Evolutionary conservation across 2,329 filamentous ascomycete species (phyloP), one percentile per base, ranked within the genome.

Genomic region (Dactylellina haptotyla): DNA sequence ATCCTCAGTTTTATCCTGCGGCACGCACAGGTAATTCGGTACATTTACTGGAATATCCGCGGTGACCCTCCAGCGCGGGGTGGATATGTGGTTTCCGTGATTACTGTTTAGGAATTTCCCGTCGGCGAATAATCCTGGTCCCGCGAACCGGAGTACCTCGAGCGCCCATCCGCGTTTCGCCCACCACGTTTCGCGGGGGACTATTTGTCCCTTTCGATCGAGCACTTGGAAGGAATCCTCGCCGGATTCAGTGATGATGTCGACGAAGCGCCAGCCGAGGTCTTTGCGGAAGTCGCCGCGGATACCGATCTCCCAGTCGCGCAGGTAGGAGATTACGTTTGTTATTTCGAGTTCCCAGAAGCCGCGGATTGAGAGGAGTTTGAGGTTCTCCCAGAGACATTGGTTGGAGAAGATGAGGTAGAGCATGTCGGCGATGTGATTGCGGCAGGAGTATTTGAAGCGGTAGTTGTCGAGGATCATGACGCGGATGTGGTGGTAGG

Each of bases 391-490:
- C 43, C 43, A 41, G 1, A 73, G 18, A 53, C 69, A 73, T 5
- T 57, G 51, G 10, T 73, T 73, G n/a, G 45, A 41, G 25, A 73
- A 73, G n/a, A 73, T 50, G 5, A 30, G 26, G 18, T n/a, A 43
- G 20, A 73, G 37, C 34, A 65, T 43, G 18, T 73, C 61, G 6
- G 25, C 54, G 3, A 66, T 32, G 16, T 56, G 23, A 6, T 45
- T 18, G 5, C 32, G 54, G 26, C 56, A 53, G 4, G 69, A 61
- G 20, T 46, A 54, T 8, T 30, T 34, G 45, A 73, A 61, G 1
- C 18, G 46, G 25, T 61, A 73, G 30, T 73, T 73, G 37, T 73
- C 69, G 8, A 73, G 69, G 10, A 73, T 73, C 14, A 73, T 16
- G 4, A 73, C 61, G 4, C 69, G 20, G 4, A 65, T 61, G 16